Evolutionary conservation across 73 alveolate genomes (phyloP), one percentile per base, ranked within the genome.

Genomic region (Uronychia binucleata): DNA sequence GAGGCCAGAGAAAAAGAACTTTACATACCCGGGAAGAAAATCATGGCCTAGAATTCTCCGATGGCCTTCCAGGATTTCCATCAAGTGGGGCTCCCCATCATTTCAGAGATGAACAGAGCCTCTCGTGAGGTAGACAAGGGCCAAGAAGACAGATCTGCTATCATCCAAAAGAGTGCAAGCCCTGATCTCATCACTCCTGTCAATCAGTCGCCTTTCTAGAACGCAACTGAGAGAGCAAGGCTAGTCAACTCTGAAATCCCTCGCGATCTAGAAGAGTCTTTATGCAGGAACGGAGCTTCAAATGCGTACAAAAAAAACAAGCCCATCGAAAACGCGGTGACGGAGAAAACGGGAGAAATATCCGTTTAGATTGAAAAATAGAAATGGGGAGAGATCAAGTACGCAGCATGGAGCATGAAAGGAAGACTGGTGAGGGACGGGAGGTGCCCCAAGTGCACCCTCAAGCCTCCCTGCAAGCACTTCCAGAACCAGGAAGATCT

Each of bases 391-490:
- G 67, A 46, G 5, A 11, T 46, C 19, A 5, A 46, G 19, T 46
- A 46, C 19, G 67, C 67, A 46, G 67, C 67, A 11, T 46, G 67
- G 67, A 46, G 67, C 19, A 46, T 46, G 67, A 46, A 46, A 46
- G 67, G 67, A 46, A 46, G 67, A 46, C 19, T 46, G 67, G 67
- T 19, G 19, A 46, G 67, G 19, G 67, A 83, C 26, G 90, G 86
- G 0, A 28, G 90, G 35, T 83, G 90, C 57, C 85, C 84, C 19
- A 75, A 58, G n/a, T 83, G 90, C 74, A 76, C 90, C 31, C 78
- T 83, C 19, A 83, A 83, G 31, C 83, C 81, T 26, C 90, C 90
- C 30, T 83, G 90, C 78, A 76, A 74, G 28, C 90, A 83, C 67
- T 83, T 30, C 59, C 8, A 11, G 25, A 29, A 29, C 28, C 27